phyloP scores from a whole-genome alignment of 2,329 filamentous ascomycete genomes.

The Orbilia quercus region DNA sequence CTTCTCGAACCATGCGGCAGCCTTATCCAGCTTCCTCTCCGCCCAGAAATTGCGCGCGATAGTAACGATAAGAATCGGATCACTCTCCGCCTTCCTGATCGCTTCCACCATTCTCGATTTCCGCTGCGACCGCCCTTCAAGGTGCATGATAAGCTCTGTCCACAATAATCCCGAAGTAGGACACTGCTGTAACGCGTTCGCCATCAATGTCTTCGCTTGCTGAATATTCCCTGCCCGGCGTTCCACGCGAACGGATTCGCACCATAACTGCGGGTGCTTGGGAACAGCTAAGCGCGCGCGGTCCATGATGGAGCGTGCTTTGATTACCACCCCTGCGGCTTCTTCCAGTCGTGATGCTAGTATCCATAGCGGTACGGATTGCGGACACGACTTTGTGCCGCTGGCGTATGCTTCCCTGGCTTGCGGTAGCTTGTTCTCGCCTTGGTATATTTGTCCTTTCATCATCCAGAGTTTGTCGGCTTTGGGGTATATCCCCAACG shows the following conservation, averaged over 20 bases:
- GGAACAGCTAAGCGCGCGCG: slow-evolving; percentile 87
- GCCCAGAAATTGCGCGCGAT: slow-evolving; percentile 97
- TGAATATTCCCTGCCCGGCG: slow-evolving; percentile 82
- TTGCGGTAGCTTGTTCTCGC: slow-evolving; percentile 79
- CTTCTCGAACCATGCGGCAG: slow-evolving; percentile 97
- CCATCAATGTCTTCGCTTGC: slow-evolving; percentile 93
- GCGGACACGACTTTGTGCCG: slow-evolving; percentile 86
- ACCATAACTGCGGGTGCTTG: slow-evolving; percentile 86
- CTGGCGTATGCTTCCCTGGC: slow-evolving; percentile 89
- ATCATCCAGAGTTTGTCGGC: slow-evolving; percentile 96
- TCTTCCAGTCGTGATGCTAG: slow-evolving; percentile 90
- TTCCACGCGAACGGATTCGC: slow-evolving; percentile 92
- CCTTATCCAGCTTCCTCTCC: slow-evolving; percentile 90
- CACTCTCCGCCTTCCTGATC: slow-evolving; percentile 96
- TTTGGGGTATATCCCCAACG: slow-evolving; percentile 84
- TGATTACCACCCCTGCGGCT: slow-evolving; percentile 81
- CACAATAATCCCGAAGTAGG: slow-evolving; percentile 88
- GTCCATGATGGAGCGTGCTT: slow-evolving; percentile 92
- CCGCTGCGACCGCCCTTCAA: slow-evolving; percentile 89
- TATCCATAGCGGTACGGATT: slow-evolving; percentile 87
- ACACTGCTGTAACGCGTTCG: slow-evolving; percentile 89
- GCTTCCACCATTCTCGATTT: slow-evolving; percentile 92
- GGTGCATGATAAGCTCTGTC: slow-evolving; percentile 94
- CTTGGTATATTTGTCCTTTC: slow-evolving; percentile 97
- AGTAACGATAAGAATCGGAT: slow-evolving; percentile 86